Base-by-base conservation (phyloP, 139 green algal species). In the Chlorella sp. region DNA sequence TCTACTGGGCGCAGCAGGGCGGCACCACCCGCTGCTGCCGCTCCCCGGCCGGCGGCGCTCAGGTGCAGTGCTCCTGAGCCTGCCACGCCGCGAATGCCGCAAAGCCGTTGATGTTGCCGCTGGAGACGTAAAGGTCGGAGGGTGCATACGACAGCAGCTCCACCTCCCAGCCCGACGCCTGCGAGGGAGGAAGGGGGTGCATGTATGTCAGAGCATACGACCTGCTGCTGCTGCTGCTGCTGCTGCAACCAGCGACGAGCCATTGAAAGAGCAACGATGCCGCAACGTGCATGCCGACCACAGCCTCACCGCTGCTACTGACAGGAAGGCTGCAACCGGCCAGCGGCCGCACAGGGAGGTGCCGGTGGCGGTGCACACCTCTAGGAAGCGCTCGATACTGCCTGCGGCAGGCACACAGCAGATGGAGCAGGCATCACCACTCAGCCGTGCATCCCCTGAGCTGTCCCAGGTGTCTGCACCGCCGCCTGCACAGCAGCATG, bases 61-160 rank as follows among this genome's bases (percentile, higher is more conserved):
- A 60, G n/a, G n/a, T n/a, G n/a, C n/a, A n/a, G n/a, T 21, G 51
- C 51, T 60, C 12, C 11, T 3, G 51, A 20, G 51, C 21, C 44
- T n/a, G 38, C 78, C 78, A 83, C 18, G 44, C 72, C 2, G 72
- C 72, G 64, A 79, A 63, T 2, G 41, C 41, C 1, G 72, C 72
- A 79, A 79, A 79, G 4, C 72, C 72, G 44, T 79, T 79, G 41
- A 79, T 39, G 72, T 63, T 36, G 15, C 44, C 41, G 7, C 21
- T 64, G 18, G 32, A 12, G 5, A 79, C 72, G 20, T 79, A 79
- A 41, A 79, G 44, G 44, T 79, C 72, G 44, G 39, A 63, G 16
- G 72, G 72, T 18, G 72, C 72, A 17, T 79, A 79, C 4, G 72
- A 79, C 28, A 79, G 72, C 44, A 79, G 72, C 72, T 79, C 41